A percentile compares a stretch with the other conserved stretches of the same genome.
Conservation (phyloP, 805 yeast species). For the Candida sphagnicola region DNA sequence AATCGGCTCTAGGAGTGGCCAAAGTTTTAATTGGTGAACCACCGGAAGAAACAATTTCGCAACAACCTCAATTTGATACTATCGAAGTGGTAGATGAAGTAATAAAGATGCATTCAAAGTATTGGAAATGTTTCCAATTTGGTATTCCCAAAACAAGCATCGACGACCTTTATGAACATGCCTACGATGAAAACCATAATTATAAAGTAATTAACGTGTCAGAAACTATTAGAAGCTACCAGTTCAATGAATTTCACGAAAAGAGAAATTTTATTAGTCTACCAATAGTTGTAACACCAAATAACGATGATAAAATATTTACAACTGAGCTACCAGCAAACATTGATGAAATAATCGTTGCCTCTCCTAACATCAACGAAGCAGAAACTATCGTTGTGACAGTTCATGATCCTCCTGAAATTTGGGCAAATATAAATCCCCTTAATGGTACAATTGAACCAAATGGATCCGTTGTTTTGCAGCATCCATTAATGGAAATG, state of each 20-base stretch:
- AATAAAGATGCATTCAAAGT: conserved; percentile 70
- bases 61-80: conserved; percentile 71
- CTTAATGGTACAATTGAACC: conserved; percentile 74
- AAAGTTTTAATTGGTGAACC: conserved; percentile 93
- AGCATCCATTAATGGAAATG: conserved; percentile 59
- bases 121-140: conserved; percentile 78
- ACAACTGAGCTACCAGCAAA: conserved; percentile 44
- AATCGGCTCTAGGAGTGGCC: conserved; percentile 87
- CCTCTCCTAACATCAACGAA: conserved; percentile 66
- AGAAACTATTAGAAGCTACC: conserved; percentile 73
- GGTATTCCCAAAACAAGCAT: conserved; percentile 46
- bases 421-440: conserved; percentile 86
- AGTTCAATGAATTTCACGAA: conserved; percentile 52
- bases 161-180: conserved; percentile 36
- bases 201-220: conserved; percentile 50
- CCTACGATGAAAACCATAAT: conserved; percentile 10
- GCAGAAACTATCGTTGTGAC: conserved; percentile 62
- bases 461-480: conserved; percentile 68
- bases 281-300: conserved; percentile 47
- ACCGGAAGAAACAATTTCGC: conserved; percentile 69
- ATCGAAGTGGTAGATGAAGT: conserved; percentile 81
- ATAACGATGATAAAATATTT: conserved; percentile 21
- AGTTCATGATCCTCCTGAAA: conserved; percentile 87
- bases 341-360: conserved; percentile 60
- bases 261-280: conserved; percentile 59